Percentiles rank a stretch among this genome's conserved stretches.
Evolutionary conservation across 2,329 filamentous ascomycete genomes (phyloP).

Genomic region (Talaromyces sp.): DNA sequence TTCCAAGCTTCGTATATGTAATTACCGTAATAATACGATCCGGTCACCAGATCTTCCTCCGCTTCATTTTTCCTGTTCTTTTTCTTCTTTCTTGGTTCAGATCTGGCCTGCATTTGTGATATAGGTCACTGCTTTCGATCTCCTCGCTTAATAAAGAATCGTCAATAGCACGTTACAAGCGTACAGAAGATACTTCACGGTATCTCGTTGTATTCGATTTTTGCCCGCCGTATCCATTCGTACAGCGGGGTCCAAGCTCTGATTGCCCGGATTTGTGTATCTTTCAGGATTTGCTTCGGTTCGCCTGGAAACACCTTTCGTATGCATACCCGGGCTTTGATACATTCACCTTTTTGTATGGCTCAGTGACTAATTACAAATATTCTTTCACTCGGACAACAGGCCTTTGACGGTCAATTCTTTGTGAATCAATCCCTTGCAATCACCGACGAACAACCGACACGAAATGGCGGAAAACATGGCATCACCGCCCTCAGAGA

Average conservation of each 20-base stretch:
- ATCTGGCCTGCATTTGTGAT: conserved; percentile 4
- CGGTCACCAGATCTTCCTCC: neutral
- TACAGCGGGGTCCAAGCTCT: conserved; percentile 9
- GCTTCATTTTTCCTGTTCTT: neutral
- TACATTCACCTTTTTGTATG: neutral
- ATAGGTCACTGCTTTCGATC: neutral
- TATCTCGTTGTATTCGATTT: neutral
- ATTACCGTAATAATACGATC: conserved; percentile 7
- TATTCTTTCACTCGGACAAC: neutral
- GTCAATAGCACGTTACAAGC: neutral
- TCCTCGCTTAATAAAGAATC: neutral
- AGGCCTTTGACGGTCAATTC: neutral
- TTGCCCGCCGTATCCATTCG: neutral
- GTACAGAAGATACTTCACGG: neutral
- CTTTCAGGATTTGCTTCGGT: neutral
- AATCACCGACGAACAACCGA: neutral
- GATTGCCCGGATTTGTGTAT: conserved; percentile 5
- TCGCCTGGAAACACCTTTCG: neutral
- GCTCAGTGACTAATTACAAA: neutral
- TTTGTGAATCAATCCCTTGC: neutral
- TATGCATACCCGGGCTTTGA: neutral
- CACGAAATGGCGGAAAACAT: conserved; percentile 15
- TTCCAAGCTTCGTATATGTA: neutral
- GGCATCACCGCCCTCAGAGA: conserved; percentile 14
- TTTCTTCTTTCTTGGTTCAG: neutral